Conservation (phyloP, 108 stramenopile species). For the Pseudonitzschia multiseries region DNA sequence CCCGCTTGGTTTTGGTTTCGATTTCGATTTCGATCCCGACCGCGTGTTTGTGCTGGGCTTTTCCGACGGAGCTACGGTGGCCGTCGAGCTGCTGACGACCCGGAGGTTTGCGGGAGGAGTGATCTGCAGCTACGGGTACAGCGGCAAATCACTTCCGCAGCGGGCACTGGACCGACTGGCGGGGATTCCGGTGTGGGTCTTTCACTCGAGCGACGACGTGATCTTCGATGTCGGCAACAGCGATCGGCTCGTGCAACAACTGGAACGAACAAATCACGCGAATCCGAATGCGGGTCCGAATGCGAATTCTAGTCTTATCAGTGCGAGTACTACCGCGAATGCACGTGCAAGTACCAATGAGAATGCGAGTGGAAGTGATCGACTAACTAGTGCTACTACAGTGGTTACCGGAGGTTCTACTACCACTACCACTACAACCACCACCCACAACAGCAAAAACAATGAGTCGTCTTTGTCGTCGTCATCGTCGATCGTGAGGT, state of each 20-base stretch:
- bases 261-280: conserved; percentile 16
- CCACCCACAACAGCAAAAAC: too few species aligned
- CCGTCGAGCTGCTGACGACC: conserved; percentile 76
- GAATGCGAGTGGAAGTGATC: too few species aligned
- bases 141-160: conserved; percentile 53
- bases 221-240: conserved; percentile 55
- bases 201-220: conserved; percentile 79
- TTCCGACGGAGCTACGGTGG: conserved; percentile 80
- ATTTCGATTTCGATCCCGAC: conserved; percentile 56
- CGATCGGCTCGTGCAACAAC: conserved; percentile 47
- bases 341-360: too few species aligned
- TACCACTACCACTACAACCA: too few species aligned
- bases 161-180: conserved; percentile 59
- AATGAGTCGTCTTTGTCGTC: neutral
- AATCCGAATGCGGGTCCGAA: neutral
- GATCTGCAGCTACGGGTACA: conserved; percentile 73
- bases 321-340: too few species aligned
- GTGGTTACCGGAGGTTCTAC: neutral
- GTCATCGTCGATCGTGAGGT: conserved; percentile 23
- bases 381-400: too few species aligned
- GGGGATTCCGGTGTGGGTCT: conserved; percentile 70
- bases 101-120: conserved; percentile 57
- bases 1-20: conserved; percentile 41
- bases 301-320: too few species aligned
- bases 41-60: conserved; percentile 75